Conservation (phyloP, 192 early-diverging fungal species). For the Coemansia aciculifera region DNA sequence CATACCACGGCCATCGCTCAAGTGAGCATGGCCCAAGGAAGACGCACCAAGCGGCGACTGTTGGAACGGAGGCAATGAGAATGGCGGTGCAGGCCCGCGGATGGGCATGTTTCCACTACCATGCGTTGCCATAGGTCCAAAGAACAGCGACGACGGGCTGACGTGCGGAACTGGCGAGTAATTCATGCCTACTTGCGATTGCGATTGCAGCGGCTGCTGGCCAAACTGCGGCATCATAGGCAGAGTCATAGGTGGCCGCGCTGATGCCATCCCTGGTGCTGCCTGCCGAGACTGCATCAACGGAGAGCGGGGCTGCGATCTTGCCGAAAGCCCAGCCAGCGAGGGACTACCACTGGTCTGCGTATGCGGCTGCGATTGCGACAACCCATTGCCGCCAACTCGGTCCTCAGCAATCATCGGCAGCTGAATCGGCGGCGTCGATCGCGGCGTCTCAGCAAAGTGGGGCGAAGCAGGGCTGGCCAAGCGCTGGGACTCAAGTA, state of each 20-base stretch:
- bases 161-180: conserved; percentile 18
- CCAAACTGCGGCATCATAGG: conserved; percentile 21
- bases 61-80: conserved; percentile 29
- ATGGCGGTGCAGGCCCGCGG: conserved; percentile 13
- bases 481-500: neutral
- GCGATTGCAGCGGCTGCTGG: neutral
- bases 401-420: conserved; percentile 27
- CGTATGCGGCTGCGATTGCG: conserved; percentile 17
- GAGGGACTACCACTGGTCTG: conserved; percentile 6
- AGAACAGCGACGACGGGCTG: conserved; percentile 25
- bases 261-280: neutral
- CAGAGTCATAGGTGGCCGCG: neutral
- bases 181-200: conserved; percentile 12
- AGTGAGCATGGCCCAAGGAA: conserved; percentile 4
- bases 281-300: conserved; percentile 27
- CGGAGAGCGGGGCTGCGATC: conserved; percentile 24
- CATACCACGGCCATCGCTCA: conserved; percentile 8
- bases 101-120: conserved; percentile 1
- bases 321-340: conserved; percentile 4
- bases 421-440: conserved; percentile 17
- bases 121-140: conserved; percentile 4
- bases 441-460: conserved; percentile 1
- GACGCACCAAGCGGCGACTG: conserved; percentile 14
- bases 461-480: neutral
- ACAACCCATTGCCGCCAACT: conserved; percentile 29